Evolutionary conservation across 2,329 filamentous ascomycete genomes (phyloP).

Genomic region (Fusarium citri): DNA sequence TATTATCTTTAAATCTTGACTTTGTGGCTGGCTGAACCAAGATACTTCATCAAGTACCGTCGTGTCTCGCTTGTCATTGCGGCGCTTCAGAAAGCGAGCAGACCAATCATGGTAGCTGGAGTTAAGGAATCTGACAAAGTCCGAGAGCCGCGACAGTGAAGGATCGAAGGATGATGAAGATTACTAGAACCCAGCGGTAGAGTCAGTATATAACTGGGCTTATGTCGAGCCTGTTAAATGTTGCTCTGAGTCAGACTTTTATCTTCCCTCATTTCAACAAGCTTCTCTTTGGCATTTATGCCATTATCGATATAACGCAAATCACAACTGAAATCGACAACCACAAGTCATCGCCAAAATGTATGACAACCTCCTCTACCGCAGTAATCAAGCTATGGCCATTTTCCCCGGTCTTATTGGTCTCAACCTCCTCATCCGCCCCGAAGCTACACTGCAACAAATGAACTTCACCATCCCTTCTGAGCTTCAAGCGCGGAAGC

Average conservation of each 20-base stretch:
- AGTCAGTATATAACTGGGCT: background rate
- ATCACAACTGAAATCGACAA: no score
- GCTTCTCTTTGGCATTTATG: background rate
- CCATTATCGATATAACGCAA: no score
- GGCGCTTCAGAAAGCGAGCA: background rate
- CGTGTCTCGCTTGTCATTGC: background rate
- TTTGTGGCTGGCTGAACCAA: no score
- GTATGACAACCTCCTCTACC: background rate
- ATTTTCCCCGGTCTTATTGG: constrained; percentile 9
- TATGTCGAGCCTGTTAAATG: background rate
- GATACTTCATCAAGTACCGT: background rate
- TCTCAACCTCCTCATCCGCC: constrained; percentile 14
- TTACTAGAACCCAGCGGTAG: no score
- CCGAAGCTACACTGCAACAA: background rate
- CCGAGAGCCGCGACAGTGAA: background rate
- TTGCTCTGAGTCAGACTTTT: background rate
- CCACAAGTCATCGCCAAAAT: background rate
- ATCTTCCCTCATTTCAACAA: background rate
- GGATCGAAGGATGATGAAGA: background rate
- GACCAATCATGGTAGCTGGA: background rate
- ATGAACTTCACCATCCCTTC: background rate
- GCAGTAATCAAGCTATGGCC: background rate
- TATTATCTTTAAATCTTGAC: background rate
- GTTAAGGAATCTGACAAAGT: background rate
- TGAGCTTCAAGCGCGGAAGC: constrained; percentile 3